Evolutionary conservation across 371 early-diverging fungal genomes (phyloP).

Genomic region (Rhizopus delemar): DNA sequence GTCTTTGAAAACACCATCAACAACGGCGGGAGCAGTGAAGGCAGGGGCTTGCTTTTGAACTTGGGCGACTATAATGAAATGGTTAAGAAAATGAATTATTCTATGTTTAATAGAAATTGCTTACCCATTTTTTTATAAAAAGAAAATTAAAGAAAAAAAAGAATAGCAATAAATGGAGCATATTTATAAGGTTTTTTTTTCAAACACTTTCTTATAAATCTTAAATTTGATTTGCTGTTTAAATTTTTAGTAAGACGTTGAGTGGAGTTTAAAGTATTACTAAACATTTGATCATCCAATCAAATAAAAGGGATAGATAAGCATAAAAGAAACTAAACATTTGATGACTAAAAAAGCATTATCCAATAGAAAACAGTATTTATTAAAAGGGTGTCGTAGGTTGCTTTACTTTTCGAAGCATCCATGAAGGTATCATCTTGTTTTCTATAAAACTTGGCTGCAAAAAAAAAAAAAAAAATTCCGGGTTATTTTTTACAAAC

Average conservation of each 20-base stretch:
- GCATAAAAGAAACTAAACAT: background rate
- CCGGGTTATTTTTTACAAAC: background rate
- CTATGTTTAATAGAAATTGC: background rate
- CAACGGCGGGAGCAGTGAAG: conserved; percentile 77
- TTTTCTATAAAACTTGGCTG: background rate
- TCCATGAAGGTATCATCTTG: background rate
- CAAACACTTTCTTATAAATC: background rate
- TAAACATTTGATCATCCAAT: conserved; percentile 8
- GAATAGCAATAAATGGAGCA: conserved; percentile 1
- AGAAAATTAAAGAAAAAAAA: conserved; percentile 1
- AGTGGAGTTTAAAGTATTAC: conserved; percentile 8
- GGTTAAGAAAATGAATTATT: no score
- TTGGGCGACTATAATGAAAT: conserved; percentile 30
- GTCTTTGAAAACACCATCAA: conserved; percentile 75
- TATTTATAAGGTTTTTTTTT: conserved; percentile 6
- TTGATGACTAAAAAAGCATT: background rate
- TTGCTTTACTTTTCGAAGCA: background rate
- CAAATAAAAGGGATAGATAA: background rate
- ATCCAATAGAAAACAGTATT: no score
- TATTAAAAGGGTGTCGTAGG: background rate
- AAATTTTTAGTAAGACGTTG: conserved; percentile 2
- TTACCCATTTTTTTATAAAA: conserved; percentile 23
- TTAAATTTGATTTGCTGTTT: background rate
- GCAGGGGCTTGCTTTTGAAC: conserved; percentile 67
- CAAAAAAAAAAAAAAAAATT: background rate